phyloP scores from a whole-genome alignment of 176 grass and related monocot genomes.

The Pontederia crassipes region DNA sequence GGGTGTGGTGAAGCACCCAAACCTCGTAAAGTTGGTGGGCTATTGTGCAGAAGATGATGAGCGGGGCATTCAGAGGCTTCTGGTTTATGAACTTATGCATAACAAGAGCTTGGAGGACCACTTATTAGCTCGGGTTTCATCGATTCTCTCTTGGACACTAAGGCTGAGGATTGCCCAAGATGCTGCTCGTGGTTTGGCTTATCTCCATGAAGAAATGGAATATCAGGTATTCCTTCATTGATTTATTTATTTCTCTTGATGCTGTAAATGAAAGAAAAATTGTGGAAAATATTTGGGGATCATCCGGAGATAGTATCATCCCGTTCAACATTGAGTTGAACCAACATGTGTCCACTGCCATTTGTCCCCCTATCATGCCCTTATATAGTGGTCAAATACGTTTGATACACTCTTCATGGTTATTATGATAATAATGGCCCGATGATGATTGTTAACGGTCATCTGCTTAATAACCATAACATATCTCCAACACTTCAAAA shows the following conservation, averaged over 20 bases:
- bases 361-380: no score
- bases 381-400: no score
- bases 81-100: constrained; percentile 18
- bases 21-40: constrained; percentile 17
- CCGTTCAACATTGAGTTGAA: no score
- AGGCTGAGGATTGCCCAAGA: constrained; percentile 18
- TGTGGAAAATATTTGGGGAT: no score
- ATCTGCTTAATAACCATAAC: no score
- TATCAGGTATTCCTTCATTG: constrained; percentile 13
- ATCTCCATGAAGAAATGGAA: constrained; percentile 21
- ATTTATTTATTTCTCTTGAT: not conserved
- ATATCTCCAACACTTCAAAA: no score
- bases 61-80: constrained; percentile 18
- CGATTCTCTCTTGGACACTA: constrained; percentile 8
- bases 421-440: no score
- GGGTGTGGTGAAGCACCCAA: constrained; percentile 20
- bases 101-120: constrained; percentile 19
- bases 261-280: not conserved
- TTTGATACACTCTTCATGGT: no score
- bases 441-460: no score
- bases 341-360: no score
- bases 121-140: constrained; percentile 8
- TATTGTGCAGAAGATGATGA: constrained; percentile 24
- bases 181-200: constrained; percentile 19
- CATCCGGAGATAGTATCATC: no score